phyloP scores from a whole-genome alignment of 1,284 basidiomycete genomes.

The Cutaneotrichosporon arboriforme region DNA sequence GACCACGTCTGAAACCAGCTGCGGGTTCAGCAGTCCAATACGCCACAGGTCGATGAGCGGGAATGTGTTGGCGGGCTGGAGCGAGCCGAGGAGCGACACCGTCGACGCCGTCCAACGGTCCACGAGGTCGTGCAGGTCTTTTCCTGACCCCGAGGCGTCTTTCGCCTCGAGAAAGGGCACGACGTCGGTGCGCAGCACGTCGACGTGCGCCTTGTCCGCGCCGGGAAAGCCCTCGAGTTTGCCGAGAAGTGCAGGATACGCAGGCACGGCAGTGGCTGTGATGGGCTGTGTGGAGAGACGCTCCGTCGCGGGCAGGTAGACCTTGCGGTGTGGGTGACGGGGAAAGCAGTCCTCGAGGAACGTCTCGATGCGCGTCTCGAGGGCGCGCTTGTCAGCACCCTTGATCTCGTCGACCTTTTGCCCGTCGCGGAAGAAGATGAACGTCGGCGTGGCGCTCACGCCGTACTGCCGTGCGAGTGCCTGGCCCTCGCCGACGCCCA shows the following conservation, averaged over 20 bases:
- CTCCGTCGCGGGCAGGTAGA: conserved; percentile 60
- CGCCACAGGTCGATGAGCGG: conserved; percentile 80
- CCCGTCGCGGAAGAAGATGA: conserved; percentile 73
- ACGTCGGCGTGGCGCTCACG: conserved; percentile 76
- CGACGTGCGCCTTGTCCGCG: conserved; percentile 47
- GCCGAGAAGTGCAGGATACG: conserved; percentile 58
- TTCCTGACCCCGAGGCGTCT: conserved; percentile 17
- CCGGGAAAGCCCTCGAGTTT: conserved; percentile 60
- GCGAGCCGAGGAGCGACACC: conserved; percentile 49
- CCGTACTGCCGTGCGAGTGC: conserved; percentile 60
- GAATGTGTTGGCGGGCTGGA: conserved; percentile 63
- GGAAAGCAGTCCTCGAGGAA: conserved; percentile 52
- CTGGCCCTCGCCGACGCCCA: conserved; percentile 61
- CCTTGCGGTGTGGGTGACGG: conserved; percentile 62
- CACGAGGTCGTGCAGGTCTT: conserved; percentile 28
- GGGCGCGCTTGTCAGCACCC: conserved; percentile 54
- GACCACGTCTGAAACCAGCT: conserved; percentile 55
- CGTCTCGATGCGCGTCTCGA: conserved; percentile 33
- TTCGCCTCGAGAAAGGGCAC: conserved; percentile 63
- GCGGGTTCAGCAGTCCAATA: conserved; percentile 62
- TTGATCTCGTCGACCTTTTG: conserved; percentile 71
- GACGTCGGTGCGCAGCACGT: conserved; percentile 52
- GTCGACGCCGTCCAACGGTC: conserved; percentile 55
- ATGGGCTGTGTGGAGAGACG: conserved; percentile 68
- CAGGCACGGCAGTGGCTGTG: conserved; percentile 64